Percentiles rank a stretch among this genome's conserved stretches.
phyloP scores from a whole-genome alignment of 2,329 filamentous ascomycete species.

The Beauveria caledonica region DNA sequence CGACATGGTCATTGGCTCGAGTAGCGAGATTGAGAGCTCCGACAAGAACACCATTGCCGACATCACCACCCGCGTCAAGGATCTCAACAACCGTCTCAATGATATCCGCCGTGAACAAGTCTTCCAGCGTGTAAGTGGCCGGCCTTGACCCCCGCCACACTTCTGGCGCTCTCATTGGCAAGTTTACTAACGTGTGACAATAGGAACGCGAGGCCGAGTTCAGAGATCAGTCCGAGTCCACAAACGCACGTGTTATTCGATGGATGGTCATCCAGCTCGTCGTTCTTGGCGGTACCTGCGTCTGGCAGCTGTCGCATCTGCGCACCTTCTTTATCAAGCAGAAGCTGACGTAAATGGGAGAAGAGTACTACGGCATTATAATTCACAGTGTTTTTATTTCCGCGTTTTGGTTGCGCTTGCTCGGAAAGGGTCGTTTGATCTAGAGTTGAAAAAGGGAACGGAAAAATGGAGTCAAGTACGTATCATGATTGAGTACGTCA shows the following conservation, averaged over 20 bases:
- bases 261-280: slow-evolving; percentile 90
- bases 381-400: background rate
- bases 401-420: slow-evolving; percentile 1
- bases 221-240: slow-evolving; percentile 91
- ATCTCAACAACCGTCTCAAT: slow-evolving; percentile 76
- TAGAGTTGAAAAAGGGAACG: background rate
- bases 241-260: slow-evolving; percentile 82
- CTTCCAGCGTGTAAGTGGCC: slow-evolving; percentile 70
- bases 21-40: slow-evolving; percentile 83
- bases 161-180: background rate
- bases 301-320: slow-evolving; percentile 94
- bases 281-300: slow-evolving; percentile 79
- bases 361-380: background rate
- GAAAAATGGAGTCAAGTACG: background rate
- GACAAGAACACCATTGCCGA: slow-evolving; percentile 92
- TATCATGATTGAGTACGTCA: background rate
- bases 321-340: slow-evolving; percentile 99
- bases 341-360: slow-evolving; percentile 71
- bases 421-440: background rate
- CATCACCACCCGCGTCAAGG: slow-evolving; percentile 78
- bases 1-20: slow-evolving; percentile 91
- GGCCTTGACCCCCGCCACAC: background rate
- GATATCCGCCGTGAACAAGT: slow-evolving; percentile 93
- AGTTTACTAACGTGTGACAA: slow-evolving; percentile 2
- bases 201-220: slow-evolving; percentile 97